Conservation (phyloP, 1,284 basidiomycete species). For the Volvariella surrecta region DNA sequence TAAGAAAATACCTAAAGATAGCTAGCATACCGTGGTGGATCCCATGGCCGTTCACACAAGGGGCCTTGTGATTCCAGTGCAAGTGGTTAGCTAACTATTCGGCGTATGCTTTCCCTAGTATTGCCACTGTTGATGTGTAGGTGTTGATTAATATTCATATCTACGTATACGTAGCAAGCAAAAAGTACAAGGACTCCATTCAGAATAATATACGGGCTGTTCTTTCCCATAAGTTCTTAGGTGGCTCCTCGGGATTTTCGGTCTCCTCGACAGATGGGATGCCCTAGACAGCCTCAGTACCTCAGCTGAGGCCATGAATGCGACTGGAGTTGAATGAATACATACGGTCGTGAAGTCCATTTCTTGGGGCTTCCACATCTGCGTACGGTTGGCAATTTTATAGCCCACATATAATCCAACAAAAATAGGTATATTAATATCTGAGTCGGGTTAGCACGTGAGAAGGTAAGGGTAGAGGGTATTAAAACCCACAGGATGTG, state of each 20-base stretch:
- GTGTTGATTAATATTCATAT: too few species aligned
- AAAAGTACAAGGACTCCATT: not conserved
- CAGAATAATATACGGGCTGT: constrained; percentile 21
- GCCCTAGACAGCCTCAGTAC: constrained; percentile 24
- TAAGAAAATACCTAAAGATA: too few species aligned
- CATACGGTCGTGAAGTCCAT: constrained; percentile 59
- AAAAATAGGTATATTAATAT: constrained; percentile 51
- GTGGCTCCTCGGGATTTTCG: constrained; percentile 32
- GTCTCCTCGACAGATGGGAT: constrained; percentile 54
- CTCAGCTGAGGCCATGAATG: not conserved
- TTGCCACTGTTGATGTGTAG: too few species aligned
- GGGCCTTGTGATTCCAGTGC: too few species aligned
- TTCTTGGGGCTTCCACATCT: constrained; percentile 43
- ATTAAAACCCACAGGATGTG: constrained; percentile 44
- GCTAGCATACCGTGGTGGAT: too few species aligned
- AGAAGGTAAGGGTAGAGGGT: constrained; percentile 13
- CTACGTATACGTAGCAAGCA: too few species aligned
- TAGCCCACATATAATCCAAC: constrained; percentile 48
- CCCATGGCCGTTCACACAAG: too few species aligned
- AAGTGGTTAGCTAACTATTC: not conserved
- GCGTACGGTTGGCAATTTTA: constrained; percentile 48
- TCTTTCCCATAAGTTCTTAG: constrained; percentile 27
- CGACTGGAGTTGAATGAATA: constrained; percentile 3
- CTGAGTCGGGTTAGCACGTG: constrained; percentile 17
- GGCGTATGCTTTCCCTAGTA: too few species aligned